phyloP scores from a whole-genome alignment of 1,139 yeast genomes.

The Scheffersomyces illinoinensis region DNA sequence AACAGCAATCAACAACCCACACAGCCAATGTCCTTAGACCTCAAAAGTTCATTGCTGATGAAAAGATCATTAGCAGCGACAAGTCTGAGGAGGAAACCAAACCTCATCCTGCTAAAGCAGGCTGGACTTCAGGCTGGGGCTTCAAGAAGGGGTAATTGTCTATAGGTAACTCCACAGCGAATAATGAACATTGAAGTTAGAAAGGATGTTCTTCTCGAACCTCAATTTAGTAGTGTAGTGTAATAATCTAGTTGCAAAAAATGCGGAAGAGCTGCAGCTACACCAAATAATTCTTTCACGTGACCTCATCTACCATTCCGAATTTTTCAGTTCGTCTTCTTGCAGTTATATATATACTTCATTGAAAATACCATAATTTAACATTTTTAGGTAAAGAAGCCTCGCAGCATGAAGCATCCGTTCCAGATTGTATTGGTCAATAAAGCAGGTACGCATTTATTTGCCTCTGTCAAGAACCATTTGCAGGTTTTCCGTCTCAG shows the following conservation, averaged over 20 bases:
- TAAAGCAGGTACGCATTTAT: conserved; percentile 46
- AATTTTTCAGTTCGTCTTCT: neutral
- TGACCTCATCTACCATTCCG: neutral
- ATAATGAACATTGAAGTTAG: neutral
- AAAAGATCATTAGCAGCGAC: conserved; percentile 1
- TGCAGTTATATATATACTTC: neutral
- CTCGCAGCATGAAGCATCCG: conserved; percentile 59
- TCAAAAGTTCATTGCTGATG: conserved; percentile 12
- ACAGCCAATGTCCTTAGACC: conserved; percentile 5
- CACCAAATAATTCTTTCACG: neutral
- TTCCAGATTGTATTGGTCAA: conserved; percentile 55
- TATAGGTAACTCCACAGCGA: neutral
- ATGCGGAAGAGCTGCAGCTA: neutral
- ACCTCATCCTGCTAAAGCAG: neutral
- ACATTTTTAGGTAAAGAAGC: neutral
- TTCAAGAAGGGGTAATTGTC: conserved; percentile 6
- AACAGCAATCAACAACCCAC: neutral
- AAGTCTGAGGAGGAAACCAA: conserved; percentile 1
- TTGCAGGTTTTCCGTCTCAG: conserved; percentile 49
- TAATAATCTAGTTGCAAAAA: neutral
- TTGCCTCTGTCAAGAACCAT: conserved; percentile 57
- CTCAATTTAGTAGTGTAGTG: neutral
- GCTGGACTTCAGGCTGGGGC: conserved; percentile 16
- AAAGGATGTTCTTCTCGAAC: neutral
- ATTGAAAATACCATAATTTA: neutral